Percentiles rank a stretch among this genome's conserved stretches.
These are phyloP conservation scores for Aspergillus nomiae DNA, from an alignment of 2,329 filamentous ascomycete species.

Conservation along the genomic window DNA sequence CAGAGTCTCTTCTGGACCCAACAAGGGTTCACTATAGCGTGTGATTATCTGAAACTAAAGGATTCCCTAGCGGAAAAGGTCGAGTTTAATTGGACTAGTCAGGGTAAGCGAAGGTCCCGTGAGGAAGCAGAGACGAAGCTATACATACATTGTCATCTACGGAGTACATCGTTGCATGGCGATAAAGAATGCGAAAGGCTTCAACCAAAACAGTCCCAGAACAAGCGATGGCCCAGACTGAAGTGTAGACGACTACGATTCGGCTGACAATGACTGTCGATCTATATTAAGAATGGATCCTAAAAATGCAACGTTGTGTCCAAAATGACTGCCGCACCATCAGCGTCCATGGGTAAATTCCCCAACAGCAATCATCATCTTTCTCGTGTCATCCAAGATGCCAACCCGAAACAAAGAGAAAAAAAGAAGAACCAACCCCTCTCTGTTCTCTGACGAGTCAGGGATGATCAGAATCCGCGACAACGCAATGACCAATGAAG, in stretches of 20 bases:
- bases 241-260: background rate
- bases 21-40: constrained; percentile 4
- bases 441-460: background rate
- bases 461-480: background rate
- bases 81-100: background rate
- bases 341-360: background rate
- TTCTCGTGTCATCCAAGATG: constrained; percentile 8
- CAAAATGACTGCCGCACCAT: background rate
- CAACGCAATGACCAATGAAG: background rate
- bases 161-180: background rate
- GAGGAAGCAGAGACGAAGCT: background rate
- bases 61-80: background rate
- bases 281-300: background rate
- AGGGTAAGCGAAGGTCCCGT: background rate
- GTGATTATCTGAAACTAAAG: constrained; percentile 4
- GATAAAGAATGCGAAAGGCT: background rate
- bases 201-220: background rate
- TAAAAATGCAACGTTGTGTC: constrained; percentile 14
- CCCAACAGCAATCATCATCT: constrained; percentile 10
- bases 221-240: background rate
- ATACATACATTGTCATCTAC: background rate
- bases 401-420: constrained; percentile 3
- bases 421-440: background rate
- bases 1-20: constrained; percentile 16
- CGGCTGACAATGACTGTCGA: background rate